A percentile compares a stretch with the other conserved stretches of the same genome.
Conservation (phyloP, 1,284 basidiomycete genomes). For the Microbotryum saponariae region DNA sequence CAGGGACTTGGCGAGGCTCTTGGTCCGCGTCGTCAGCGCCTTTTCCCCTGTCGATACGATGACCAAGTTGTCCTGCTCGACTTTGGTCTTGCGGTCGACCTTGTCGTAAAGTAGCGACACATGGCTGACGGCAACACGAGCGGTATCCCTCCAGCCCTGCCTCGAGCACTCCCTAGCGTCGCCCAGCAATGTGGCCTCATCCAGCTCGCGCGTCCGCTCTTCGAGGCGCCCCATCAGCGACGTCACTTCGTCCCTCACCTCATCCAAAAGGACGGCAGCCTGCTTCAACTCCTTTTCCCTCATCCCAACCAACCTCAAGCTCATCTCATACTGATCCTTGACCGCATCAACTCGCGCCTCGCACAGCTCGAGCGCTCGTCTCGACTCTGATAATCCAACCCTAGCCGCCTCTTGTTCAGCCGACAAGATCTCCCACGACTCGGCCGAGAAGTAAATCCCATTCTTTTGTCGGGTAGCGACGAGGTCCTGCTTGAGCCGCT, state of each 20-base stretch:
- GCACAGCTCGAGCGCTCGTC: slow-evolving; percentile 70
- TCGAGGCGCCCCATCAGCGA: slow-evolving; percentile 7
- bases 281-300: slow-evolving; percentile 28
- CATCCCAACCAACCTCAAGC: slow-evolving; percentile 56
- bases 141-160: slow-evolving; percentile 32
- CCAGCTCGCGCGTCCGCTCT: slow-evolving; percentile 8
- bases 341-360: slow-evolving; percentile 61
- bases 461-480: slow-evolving; percentile 87
- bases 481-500: slow-evolving; percentile 83
- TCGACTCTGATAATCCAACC: slow-evolving; percentile 70
- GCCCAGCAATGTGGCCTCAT: slow-evolving; percentile 25
- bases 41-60: slow-evolving; percentile 5
- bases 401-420: slow-evolving; percentile 64
- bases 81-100: slow-evolving; percentile 25
- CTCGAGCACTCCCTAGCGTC: slow-evolving; percentile 29
- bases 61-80: slow-evolving; percentile 19
- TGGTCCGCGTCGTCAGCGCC: slow-evolving; percentile 6
- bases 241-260: slow-evolving; percentile 21
- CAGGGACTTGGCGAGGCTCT: slow-evolving; percentile 7
- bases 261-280: slow-evolving; percentile 24
- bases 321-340: slow-evolving; percentile 76
- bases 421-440: slow-evolving; percentile 77
- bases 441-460: slow-evolving; percentile 83
- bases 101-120: background rate
- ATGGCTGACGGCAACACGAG: slow-evolving; percentile 24